Percentiles rank a stretch among this genome's conserved stretches.
Conservation (phyloP, 2,329 filamentous ascomycete species). For the Cytospora leucostoma region DNA sequence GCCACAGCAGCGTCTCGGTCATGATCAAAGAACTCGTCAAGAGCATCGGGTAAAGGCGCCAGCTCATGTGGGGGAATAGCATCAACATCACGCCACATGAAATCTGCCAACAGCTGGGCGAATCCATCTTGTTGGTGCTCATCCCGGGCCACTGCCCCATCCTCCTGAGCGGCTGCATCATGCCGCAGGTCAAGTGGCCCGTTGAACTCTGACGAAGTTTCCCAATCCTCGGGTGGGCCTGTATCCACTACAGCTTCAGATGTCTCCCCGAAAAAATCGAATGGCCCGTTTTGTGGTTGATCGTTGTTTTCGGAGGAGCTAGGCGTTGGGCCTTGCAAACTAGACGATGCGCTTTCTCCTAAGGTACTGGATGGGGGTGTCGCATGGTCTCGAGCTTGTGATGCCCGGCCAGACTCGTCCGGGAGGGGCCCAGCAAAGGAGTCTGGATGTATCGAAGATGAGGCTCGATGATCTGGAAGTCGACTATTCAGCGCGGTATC, state of each 20-base stretch:
- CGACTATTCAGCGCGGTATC: conserved; percentile 27
- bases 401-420: conserved; percentile 5
- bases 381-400: conserved; percentile 18
- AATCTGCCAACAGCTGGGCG: conserved; percentile 52
- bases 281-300: neutral
- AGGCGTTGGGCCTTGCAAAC: conserved; percentile 21
- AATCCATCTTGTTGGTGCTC: conserved; percentile 41
- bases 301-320: conserved; percentile 22
- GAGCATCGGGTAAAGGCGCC: conserved; percentile 42
- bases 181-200: conserved; percentile 9
- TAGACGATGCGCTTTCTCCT: conserved; percentile 26
- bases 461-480: conserved; percentile 10
- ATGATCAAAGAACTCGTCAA: conserved; percentile 41
- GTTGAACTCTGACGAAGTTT: conserved; percentile 22
- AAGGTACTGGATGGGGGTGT: conserved; percentile 27
- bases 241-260: conserved; percentile 1
- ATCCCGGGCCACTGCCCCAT: conserved; percentile 7
- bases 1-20: conserved; percentile 36
- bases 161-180: conserved; percentile 8
- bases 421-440: conserved; percentile 1
- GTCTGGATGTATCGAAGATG: neutral
- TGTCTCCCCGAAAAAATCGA: neutral
- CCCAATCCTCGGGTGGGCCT: conserved; percentile 19
- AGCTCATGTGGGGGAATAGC: conserved; percentile 55
- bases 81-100: conserved; percentile 63